A percentile compares a stretch with the other conserved stretches of the same genome.
These are phyloP conservation scores for Fagopyrum homotropicum DNA, from an alignment of 148 eudicot species.

Conservation along the genomic window DNA sequence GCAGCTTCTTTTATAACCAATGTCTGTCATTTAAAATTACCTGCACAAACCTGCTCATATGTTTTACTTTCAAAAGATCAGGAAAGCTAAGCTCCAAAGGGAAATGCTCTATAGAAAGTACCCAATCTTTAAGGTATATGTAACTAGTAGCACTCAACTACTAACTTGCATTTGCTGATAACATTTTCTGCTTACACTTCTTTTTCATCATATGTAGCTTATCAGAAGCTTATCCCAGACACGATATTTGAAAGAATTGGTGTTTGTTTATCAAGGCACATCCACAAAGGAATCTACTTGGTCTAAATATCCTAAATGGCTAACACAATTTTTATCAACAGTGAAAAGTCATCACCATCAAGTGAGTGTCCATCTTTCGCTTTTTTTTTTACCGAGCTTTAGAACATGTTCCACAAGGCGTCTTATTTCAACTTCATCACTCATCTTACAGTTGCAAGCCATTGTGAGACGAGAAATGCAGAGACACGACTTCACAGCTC, in stretches of 20 bases:
- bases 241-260: conserved; percentile 17
- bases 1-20: background rate
- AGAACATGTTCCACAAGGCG: background rate
- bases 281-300: conserved; percentile 20
- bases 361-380: conserved; percentile 28
- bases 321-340: conserved; percentile 31
- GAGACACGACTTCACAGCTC: conserved; percentile 41
- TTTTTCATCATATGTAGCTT: conserved; percentile 28
- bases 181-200: conserved; percentile 9
- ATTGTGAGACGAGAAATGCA: conserved; percentile 45
- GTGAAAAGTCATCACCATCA: conserved; percentile 63
- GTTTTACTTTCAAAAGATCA: conserved; percentile 36
- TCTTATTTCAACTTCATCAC: conserved; percentile 4
- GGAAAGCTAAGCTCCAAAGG: conserved; percentile 34
- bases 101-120: conserved; percentile 40
- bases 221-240: conserved; percentile 26
- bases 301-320: conserved; percentile 32
- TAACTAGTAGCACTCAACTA: background rate
- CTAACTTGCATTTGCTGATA: background rate
- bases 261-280: conserved; percentile 21
- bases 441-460: conserved; percentile 56
- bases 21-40: background rate
- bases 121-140: conserved; percentile 54
- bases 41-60: conserved; percentile 7
- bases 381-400: conserved; percentile 9